Evolutionary conservation across 495 filamentous ascomycete genomes (phyloP), one percentile per base, ranked within the genome.

Genomic region (Podospora didyma): DNA sequence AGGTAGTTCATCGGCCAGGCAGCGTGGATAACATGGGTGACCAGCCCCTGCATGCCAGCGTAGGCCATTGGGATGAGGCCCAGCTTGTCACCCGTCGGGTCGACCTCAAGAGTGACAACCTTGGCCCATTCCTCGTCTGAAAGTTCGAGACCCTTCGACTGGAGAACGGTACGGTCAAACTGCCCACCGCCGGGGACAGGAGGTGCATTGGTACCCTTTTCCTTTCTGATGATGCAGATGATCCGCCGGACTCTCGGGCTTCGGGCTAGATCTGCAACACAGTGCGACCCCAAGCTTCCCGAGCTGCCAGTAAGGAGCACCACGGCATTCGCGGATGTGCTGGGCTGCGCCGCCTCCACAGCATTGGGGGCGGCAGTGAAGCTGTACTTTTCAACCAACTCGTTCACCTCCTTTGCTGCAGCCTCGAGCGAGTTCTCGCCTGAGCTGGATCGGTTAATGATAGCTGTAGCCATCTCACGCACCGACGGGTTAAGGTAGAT

Each of bases 1-100:
- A 54, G 53, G 23, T 54, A 54, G 47, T 59, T 44, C 19, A 59
- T 46, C 1, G 51, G 57, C 57, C 57, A 59, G 22, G 44, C 57
- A 35, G 44, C 45, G 16, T 54, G 34, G 2, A 59, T 35, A 1
- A 59, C 22, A 11, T 24, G 46, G 11, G 46, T 24, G n/a, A 48
- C 46, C 21, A 3, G 3, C 21, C 19, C 11, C 9, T n/a, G 22
- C 9, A 48, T 20, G 20, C 21, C 11, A 11, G 17, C 46, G 3
- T 24, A 24, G 4, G 3, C 19, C n/a, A 22, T 1, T 12, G 23
- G 21, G 46, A 2, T 2, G 2, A 48, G 46, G 1, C 46, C 46
- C n/a, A 48, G 46, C 21, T 1, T 12, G 22, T 20, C 21, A 7
- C 10, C 12, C 5, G 20, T 2, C 10, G 21, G 21, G 6, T 28